phyloP scores from a whole-genome alignment of 2,329 filamentous ascomycete species.

The Pyricularia sp. region DNA sequence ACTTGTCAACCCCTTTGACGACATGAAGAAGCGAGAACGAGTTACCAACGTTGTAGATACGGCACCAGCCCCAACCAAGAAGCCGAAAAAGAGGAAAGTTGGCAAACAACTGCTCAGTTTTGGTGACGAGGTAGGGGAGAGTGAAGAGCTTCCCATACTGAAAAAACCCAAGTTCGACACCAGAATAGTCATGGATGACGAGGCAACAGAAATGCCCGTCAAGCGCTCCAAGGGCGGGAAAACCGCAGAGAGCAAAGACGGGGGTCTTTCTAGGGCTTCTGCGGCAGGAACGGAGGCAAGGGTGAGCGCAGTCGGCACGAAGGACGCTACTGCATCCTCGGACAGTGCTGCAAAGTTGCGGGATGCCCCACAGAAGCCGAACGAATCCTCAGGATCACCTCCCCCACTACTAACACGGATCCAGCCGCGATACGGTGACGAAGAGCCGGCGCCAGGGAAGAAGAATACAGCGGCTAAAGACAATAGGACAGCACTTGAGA shows the following conservation, averaged over 20 bases:
- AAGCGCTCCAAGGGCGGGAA: conserved; percentile 16
- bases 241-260: conserved; percentile 14
- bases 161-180: conserved; percentile 74
- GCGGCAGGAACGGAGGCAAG: neutral
- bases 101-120: conserved; percentile 71
- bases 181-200: conserved; percentile 50
- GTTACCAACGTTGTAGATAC: conserved; percentile 37
- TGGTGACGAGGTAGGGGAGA: conserved; percentile 54
- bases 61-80: conserved; percentile 31
- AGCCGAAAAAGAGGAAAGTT: conserved; percentile 58
- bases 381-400: neutral
- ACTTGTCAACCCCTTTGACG: conserved; percentile 68
- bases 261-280: conserved; percentile 5
- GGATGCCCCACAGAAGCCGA: neutral
- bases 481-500: conserved; percentile 43
- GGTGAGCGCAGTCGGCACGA: neutral
- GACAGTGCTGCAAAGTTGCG: neutral
- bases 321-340: neutral
- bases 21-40: conserved; percentile 59
- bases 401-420: neutral
- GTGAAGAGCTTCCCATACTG: conserved; percentile 40
- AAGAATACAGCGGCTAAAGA: conserved; percentile 10
- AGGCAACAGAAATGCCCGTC: conserved; percentile 13
- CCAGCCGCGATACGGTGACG: conserved; percentile 1
- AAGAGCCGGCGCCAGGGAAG: conserved; percentile 22